phyloP scores from a whole-genome alignment of 1,284 basidiomycete genomes.

The Austropuccinia psidii region DNA sequence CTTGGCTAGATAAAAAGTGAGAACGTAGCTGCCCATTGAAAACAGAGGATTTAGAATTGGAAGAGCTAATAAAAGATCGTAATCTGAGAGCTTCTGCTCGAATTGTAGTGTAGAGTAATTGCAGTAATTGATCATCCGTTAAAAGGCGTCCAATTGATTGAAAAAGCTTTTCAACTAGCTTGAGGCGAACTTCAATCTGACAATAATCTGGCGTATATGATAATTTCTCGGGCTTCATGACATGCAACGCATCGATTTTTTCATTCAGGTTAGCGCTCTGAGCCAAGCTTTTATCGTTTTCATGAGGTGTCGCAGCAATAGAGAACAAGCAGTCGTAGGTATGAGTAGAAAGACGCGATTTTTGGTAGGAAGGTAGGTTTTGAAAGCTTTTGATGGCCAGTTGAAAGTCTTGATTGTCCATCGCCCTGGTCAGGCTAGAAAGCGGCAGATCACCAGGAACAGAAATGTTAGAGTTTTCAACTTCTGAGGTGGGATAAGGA shows the following conservation, averaged over 20 bases:
- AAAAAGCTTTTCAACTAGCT: constrained; percentile 5
- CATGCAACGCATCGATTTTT: background rate
- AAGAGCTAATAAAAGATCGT: background rate
- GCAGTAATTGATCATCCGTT: constrained; percentile 1
- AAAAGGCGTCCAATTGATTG: background rate
- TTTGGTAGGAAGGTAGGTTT: background rate
- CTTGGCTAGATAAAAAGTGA: background rate
- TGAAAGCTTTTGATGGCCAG: background rate
- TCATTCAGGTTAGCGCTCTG: background rate
- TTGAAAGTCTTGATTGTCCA: constrained; percentile 6
- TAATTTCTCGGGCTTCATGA: background rate
- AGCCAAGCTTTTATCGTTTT: background rate
- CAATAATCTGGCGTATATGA: background rate
- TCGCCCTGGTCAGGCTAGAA: no score
- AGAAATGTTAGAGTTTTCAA: no score
- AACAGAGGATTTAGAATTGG: background rate
- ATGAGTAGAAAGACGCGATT: constrained; percentile 10
- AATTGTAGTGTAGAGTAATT: constrained; percentile 7
- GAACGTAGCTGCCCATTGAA: background rate
- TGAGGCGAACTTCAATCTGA: background rate
- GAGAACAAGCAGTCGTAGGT: constrained; percentile 10
- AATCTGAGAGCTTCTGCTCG: constrained; percentile 10
- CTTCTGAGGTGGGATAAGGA: no score
- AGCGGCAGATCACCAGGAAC: no score
- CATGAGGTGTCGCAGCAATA: background rate